phyloP scores from a whole-genome alignment of 2,329 filamentous ascomycete species.

The Fulvia fulva region DNA sequence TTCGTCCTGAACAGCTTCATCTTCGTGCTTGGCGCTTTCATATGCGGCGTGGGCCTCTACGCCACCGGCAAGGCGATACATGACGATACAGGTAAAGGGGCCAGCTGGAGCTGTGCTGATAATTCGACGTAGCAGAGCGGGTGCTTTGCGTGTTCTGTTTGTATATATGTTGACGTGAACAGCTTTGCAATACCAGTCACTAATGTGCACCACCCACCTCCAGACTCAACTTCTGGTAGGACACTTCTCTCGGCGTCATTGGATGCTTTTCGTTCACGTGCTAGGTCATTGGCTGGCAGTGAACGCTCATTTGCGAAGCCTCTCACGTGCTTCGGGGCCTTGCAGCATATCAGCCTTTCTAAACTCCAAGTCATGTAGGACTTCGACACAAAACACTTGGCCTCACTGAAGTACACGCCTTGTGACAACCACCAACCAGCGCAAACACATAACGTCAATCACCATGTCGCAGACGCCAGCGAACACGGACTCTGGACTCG shows the following conservation, averaged over 20 bases:
- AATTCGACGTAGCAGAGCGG: neutral
- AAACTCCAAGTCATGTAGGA: too few species aligned
- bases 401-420: too few species aligned
- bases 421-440: too few species aligned
- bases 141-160: neutral
- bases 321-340: too few species aligned
- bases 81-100: slow-evolving; percentile 5
- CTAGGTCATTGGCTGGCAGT: neutral
- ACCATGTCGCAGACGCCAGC: too few species aligned
- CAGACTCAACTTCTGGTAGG: neutral
- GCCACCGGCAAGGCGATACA: slow-evolving; percentile 20
- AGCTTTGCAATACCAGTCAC: neutral
- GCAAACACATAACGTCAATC: too few species aligned
- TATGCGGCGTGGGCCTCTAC: slow-evolving; percentile 26
- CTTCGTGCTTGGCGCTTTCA: slow-evolving; percentile 27
- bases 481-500: too few species aligned
- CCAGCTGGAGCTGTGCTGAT: slow-evolving; percentile 9
- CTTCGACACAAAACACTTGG: too few species aligned
- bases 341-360: too few species aligned
- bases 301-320: neutral
- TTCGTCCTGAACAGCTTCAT: slow-evolving; percentile 42
- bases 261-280: neutral
- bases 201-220: neutral
- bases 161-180: neutral
- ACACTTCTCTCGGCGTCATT: neutral